These are phyloP conservation scores for Colletotrichum godetiae DNA, from an alignment of 2,329 filamentous ascomycete genomes.

Conservation along the genomic window DNA sequence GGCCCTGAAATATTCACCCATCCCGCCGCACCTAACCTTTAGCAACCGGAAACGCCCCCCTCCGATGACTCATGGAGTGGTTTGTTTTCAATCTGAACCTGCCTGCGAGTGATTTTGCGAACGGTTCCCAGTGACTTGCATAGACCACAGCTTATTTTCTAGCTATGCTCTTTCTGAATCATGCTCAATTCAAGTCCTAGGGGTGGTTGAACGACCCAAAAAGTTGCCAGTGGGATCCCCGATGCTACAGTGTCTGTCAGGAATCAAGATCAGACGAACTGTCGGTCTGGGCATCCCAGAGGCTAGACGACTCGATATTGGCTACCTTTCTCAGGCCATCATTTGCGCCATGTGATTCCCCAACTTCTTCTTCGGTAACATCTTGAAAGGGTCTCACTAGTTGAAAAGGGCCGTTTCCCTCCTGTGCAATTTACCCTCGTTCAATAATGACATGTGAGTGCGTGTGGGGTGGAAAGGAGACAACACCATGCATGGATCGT, in stretches of 20 bases:
- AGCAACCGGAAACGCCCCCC: not conserved
- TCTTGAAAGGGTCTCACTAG: not conserved
- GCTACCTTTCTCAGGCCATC: not conserved
- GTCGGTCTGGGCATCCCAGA: not conserved
- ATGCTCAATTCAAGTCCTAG: no score
- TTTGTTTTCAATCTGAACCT: no score
- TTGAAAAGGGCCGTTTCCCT: not conserved
- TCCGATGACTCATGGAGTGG: no score
- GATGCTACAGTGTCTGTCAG: not conserved
- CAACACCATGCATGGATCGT: conserved; percentile 6
- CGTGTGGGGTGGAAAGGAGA: not conserved
- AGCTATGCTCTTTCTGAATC: not conserved
- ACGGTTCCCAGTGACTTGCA: not conserved
- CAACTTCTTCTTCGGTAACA: not conserved
- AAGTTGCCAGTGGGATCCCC: not conserved
- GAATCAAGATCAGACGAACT: conserved; percentile 11
- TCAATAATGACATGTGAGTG: not conserved
- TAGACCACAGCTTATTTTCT: not conserved
- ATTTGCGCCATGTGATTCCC: not conserved
- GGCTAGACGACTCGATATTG: not conserved
- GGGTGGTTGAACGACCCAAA: not conserved
- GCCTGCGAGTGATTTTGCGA: no score
- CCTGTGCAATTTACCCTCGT: not conserved
- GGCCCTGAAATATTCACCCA: no score
- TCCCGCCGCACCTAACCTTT: not conserved